A percentile compares a stretch with the other conserved stretches of the same genome.
These are phyloP conservation scores for Podosphaera fusca DNA, from an alignment of 2,329 filamentous ascomycete genomes.

Conservation along the genomic window DNA sequence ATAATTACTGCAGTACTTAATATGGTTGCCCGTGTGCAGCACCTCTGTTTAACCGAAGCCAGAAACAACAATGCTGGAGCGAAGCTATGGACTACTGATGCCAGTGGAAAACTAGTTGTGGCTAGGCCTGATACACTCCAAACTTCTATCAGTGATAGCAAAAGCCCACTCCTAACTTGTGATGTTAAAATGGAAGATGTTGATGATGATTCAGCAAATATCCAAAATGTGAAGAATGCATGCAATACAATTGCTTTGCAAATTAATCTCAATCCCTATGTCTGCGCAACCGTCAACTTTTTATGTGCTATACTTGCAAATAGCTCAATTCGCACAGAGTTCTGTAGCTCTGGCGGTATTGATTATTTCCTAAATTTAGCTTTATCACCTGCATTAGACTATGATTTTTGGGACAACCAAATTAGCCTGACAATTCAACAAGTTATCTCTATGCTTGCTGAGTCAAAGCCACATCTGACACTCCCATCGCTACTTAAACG, in stretches of 20 bases:
- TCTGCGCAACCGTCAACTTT: slow-evolving; percentile 57
- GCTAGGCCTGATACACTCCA: slow-evolving; percentile 22
- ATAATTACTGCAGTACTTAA: slow-evolving; percentile 72
- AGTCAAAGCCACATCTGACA: slow-evolving; percentile 57
- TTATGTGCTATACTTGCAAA: slow-evolving; percentile 22
- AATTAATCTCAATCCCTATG: slow-evolving; percentile 26
- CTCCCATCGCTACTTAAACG: slow-evolving; percentile 62
- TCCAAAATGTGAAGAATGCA: slow-evolving; percentile 5
- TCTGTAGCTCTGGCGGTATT: slow-evolving; percentile 58
- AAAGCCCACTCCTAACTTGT: slow-evolving; percentile 8
- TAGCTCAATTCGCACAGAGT: slow-evolving; percentile 21
- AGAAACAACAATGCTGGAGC: slow-evolving; percentile 49
- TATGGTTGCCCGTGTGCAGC: slow-evolving; percentile 64
- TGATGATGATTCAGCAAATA: slow-evolving; percentile 8
- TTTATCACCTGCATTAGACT: slow-evolving; percentile 57
- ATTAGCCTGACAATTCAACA: slow-evolving; percentile 48
- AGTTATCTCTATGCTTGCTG: slow-evolving; percentile 56
- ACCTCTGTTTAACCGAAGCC: slow-evolving; percentile 49
- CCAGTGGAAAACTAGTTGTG: slow-evolving; percentile 32
- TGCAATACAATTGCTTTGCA: not conserved
- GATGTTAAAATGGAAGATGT: slow-evolving; percentile 47
- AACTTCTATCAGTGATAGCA: slow-evolving; percentile 5
- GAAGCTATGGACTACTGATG: slow-evolving; percentile 45
- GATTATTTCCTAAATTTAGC: slow-evolving; percentile 69
- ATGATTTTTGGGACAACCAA: slow-evolving; percentile 42